These are phyloP conservation scores for Ustilago sp. DNA, from an alignment of 1,284 basidiomycete genomes.

Conservation along the genomic window DNA sequence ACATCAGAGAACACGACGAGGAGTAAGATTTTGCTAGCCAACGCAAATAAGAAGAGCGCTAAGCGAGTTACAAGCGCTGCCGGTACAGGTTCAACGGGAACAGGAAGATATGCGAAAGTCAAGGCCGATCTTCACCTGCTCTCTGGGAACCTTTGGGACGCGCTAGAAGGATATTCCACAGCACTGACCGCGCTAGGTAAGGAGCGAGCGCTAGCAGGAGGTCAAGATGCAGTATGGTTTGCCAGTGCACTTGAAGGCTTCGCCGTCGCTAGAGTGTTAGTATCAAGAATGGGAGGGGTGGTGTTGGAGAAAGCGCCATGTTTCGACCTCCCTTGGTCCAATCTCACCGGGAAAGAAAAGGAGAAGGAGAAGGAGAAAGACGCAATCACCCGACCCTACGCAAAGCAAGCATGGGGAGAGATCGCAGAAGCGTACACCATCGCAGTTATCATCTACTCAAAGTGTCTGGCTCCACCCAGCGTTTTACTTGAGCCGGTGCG, in stretches of 20 bases:
- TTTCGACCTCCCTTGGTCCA: conserved; percentile 48
- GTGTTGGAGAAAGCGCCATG: conserved; percentile 62
- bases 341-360: conserved; percentile 55
- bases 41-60: conserved; percentile 38
- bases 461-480: conserved; percentile 66
- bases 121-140: conserved; percentile 62
- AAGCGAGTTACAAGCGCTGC: conserved; percentile 28
- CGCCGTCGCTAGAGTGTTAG: conserved; percentile 60
- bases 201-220: conserved; percentile 67
- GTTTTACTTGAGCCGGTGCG: conserved; percentile 55
- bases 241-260: conserved; percentile 67
- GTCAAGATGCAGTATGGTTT: conserved; percentile 68
- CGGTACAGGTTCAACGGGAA: conserved; percentile 49
- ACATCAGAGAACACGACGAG: conserved; percentile 41
- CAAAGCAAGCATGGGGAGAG: conserved; percentile 58
- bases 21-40: conserved; percentile 43
- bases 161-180: conserved; percentile 57
- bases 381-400: conserved; percentile 43
- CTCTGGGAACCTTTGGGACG: conserved; percentile 64
- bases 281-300: conserved; percentile 61
- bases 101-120: conserved; percentile 62
- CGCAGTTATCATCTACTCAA: conserved; percentile 63
- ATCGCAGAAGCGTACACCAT: conserved; percentile 66
- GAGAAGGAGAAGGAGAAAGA: conserved; percentile 60
- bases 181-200: conserved; percentile 53